phyloP scores from a whole-genome alignment of 164 flowering plant genomes.

The Aristolochia fimbriata region DNA sequence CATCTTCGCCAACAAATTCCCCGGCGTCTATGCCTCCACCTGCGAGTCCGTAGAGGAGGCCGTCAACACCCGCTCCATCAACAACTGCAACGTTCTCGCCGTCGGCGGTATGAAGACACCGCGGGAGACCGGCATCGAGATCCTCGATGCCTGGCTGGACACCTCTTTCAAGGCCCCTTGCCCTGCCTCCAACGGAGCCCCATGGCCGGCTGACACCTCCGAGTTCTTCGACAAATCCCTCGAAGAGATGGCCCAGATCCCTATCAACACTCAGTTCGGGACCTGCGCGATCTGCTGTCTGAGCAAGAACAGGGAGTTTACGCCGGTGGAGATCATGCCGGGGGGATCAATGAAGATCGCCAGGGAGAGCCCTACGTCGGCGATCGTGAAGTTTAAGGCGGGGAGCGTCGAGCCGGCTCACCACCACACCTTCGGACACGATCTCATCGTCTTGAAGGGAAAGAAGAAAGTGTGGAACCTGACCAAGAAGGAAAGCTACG shows the following conservation, averaged over 20 bases:
- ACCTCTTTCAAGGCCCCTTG: constrained; percentile 90
- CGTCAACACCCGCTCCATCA: constrained; percentile 70
- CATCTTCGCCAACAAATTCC: constrained; percentile 92
- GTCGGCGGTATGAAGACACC: constrained; percentile 65
- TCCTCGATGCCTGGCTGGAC: constrained; percentile 56
- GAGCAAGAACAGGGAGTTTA: constrained; percentile 41
- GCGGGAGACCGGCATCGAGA: constrained; percentile 46
- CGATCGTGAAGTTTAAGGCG: constrained; percentile 66
- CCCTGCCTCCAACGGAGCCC: constrained; percentile 53
- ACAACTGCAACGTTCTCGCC: constrained; percentile 83
- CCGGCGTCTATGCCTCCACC: constrained; percentile 77
- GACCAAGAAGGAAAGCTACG: constrained; percentile 50
- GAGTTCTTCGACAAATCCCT: constrained; percentile 51
- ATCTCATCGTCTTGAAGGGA: constrained; percentile 75
- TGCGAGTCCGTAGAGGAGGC: constrained; percentile 63
- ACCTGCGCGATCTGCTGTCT: constrained; percentile 50
- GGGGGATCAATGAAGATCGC: constrained; percentile 86
- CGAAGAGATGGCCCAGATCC: constrained; percentile 48
- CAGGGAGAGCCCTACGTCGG: constrained; percentile 81
- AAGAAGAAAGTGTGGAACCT: constrained; percentile 84
- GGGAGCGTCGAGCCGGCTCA: constrained; percentile 96
- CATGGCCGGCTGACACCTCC: constrained; percentile 56
- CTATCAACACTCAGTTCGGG: constrained; percentile 3
- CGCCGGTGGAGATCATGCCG: constrained; percentile 59
- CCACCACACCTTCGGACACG: constrained; percentile 89